Evolutionary conservation across 2,329 filamentous ascomycete genomes (phyloP).

Genomic region (Tolypocladium endophyticum): DNA sequence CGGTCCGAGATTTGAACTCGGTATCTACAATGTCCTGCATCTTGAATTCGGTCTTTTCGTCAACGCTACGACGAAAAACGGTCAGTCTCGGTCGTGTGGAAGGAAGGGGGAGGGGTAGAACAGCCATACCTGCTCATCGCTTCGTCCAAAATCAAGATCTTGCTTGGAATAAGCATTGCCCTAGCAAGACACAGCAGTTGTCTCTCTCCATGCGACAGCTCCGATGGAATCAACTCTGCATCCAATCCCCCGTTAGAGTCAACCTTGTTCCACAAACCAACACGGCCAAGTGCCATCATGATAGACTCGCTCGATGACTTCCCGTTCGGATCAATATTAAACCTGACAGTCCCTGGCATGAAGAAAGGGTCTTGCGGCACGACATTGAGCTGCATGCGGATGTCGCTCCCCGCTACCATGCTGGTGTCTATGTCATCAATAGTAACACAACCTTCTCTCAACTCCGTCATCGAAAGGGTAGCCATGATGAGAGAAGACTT

Average conservation of each 20-base stretch:
- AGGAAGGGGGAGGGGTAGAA: background rate
- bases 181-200: conserved; percentile 29
- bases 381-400: conserved; percentile 24
- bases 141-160: conserved; percentile 27
- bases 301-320: conserved; percentile 27
- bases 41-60: conserved; percentile 18
- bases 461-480: conserved; percentile 35
- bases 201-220: conserved; percentile 29
- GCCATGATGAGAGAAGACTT: conserved; percentile 27
- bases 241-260: conserved; percentile 27
- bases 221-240: conserved; percentile 15
- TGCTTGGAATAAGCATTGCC: conserved; percentile 23
- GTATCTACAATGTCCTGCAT: conserved; percentile 21
- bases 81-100: background rate
- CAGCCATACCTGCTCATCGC: conserved; percentile 21
- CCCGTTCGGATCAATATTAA: conserved; percentile 35
- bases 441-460: conserved; percentile 26
- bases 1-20: conserved; percentile 34
- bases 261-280: conserved; percentile 31
- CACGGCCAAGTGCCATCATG: conserved; percentile 29
- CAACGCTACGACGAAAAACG: conserved; percentile 15
- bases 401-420: conserved; percentile 7
- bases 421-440: conserved; percentile 32
- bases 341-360: conserved; percentile 33
- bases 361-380: conserved; percentile 42